Base-by-base conservation (phyloP, 305 asterid species). In the Vinca major region DNA sequence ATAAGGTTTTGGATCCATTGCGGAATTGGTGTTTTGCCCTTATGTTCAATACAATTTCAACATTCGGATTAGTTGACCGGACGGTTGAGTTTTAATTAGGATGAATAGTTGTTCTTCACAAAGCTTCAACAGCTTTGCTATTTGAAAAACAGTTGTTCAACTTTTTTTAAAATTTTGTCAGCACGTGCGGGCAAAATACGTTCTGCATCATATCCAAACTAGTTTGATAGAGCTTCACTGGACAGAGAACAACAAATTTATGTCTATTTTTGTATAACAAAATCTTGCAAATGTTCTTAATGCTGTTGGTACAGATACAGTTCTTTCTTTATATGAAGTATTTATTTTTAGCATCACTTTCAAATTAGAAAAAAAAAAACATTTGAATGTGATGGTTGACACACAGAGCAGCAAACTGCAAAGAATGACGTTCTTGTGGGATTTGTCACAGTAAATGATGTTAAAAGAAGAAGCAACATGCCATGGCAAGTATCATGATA, bases 401-500 rank as follows among this genome's bases (percentile, higher is more conserved):
- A 50, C 47, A 14, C 2, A 63, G 19, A 19, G 40, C 33, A 26
- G 62, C 63, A 51, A 21, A 5, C 51, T 62, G 70, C 64, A 63
- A 71, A 71, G 69, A 63, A 63, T 71, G 0, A 26, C 1, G 49
- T 26, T 21, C 0, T 10, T 0, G 62, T 19, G 49, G 19, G 14
- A 17, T 26, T 33, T 21, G 44, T 63, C 54, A 74, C 36, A 71
- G 54, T 53, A 52, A 67, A n/a, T 66, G 72, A 33, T 48, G 53
- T 37, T 69, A 64, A 67, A 75, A 65, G 73, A 57, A 65, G 75
- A 80, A 74, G 77, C 76, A 57, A 66, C 43, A 69, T 2, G 74
- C 69, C 20, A 78, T 58, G 71, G 81, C 85, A 40, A 87, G 78
- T 65, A 80, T 73, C 65, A 73, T 3, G 65, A 70, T 5, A 13